Evolutionary conservation across 2,329 filamentous ascomycete genomes (phyloP), one percentile per base, ranked within the genome.

Genomic region (Didymosphaeria variabile): DNA sequence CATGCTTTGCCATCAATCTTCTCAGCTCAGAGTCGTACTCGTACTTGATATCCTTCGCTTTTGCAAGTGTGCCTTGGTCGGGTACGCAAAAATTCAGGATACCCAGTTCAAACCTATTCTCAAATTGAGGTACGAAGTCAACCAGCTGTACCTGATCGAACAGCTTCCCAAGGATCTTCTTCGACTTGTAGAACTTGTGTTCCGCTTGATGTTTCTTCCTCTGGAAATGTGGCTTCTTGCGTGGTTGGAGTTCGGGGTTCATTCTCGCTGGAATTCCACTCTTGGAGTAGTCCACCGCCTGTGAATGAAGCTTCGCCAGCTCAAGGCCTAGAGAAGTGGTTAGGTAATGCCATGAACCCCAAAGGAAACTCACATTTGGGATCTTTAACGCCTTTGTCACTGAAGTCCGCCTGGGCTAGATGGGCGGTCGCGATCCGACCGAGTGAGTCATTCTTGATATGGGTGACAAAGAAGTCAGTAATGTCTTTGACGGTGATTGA

Each of bases 221-320:
- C 89, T 96, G 94, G 74, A 94, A 98, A 75, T 97, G 94, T 0
- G 93, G 95, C 86, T 88, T 97, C 57, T 69, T 80, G 6, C 70
- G 81, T 0, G 91, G 88, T n/a, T 83, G 81, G 4, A 95, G 80
- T 0, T 84, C 80, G 42, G 81, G 79, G 7, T 83, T 81, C 82
- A 97, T 90, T 21, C 84, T 79, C 0, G 94, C 94, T 0, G 91
- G 87, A 10, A 90, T 85, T 0, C 95, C 95, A 1, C 92, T 94
- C 80, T 99, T 99, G 47, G 92, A 89, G 73, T 95, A 99, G 76
- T 99, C 95, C 0, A 99, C 95, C 0, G 95, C 94, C 68, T 89
- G 88, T 0, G 95, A 98, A 75, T 99, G 95, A 2, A 98, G 81
- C 9, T 85, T 81, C 2, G 94, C 93, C 5, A 98, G 83, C 54